Percentiles rank a stretch among this genome's conserved stretches.
Evolutionary conservation across 1,139 yeast genomes (phyloP).

Genomic region (Arxiozyma heterogenica): DNA sequence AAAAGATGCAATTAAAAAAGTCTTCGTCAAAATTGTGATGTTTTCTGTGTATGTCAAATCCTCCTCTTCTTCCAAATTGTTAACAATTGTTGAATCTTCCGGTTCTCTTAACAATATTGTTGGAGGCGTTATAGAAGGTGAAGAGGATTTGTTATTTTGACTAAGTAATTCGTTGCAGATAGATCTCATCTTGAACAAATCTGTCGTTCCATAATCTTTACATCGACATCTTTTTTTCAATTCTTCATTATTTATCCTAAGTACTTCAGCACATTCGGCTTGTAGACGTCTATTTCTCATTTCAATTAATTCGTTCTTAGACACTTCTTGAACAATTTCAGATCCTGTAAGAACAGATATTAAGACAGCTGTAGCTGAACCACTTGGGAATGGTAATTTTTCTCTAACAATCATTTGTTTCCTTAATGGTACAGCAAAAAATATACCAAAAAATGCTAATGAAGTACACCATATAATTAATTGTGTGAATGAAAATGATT

Average conservation of each 20-base stretch:
- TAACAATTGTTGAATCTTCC: neutral
- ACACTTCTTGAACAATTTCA: conserved; percentile 40
- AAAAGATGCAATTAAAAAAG: conserved; percentile 60
- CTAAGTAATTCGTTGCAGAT: conserved; percentile 3
- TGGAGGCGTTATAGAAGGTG: neutral
- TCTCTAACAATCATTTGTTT: conserved; percentile 78
- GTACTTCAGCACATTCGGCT: conserved; percentile 27
- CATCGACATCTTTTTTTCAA: conserved; percentile 4
- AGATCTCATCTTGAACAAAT: neutral
- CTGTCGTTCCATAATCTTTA: neutral
- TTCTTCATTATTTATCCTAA: conserved; percentile 20
- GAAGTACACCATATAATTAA: conserved; percentile 77
- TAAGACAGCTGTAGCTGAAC: conserved; percentile 90
- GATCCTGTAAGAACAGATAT: conserved; percentile 79
- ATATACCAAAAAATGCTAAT: conserved; percentile 86
- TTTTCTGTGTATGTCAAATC: conserved; percentile 43
- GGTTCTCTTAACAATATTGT: neutral
- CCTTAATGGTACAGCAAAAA: conserved; percentile 84
- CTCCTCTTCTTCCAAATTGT: neutral
- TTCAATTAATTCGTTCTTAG: conserved; percentile 21
- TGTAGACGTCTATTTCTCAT: conserved; percentile 22
- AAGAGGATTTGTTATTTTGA: neutral
- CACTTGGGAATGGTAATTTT: conserved; percentile 86
- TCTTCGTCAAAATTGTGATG: conserved; percentile 44
- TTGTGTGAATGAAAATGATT: conserved; percentile 39